Conservation (phyloP, 1,284 basidiomycete genomes). For the Phellopilus nigrolimitatus region DNA sequence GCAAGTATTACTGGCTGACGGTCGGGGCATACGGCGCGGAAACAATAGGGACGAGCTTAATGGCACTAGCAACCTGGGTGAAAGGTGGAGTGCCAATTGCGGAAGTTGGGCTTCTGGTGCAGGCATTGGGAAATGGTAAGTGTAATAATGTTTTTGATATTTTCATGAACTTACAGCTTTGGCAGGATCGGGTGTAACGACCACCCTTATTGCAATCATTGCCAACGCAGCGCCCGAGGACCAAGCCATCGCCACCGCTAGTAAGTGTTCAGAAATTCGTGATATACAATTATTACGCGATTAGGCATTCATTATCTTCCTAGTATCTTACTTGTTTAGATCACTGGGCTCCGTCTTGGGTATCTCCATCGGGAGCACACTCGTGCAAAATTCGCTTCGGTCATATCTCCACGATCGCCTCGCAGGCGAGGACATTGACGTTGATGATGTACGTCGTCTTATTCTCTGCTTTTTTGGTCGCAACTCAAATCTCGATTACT, state of each 20-base stretch:
- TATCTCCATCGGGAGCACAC: slow-evolving; percentile 48
- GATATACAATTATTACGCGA: neutral
- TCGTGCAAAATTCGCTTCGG: slow-evolving; percentile 48
- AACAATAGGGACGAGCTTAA: slow-evolving; percentile 35
- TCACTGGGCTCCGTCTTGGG: slow-evolving; percentile 57
- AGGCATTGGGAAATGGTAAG: slow-evolving; percentile 44
- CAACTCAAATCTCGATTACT: neutral
- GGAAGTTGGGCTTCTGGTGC: slow-evolving; percentile 32
- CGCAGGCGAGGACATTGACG: slow-evolving; percentile 33
- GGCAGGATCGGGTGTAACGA: slow-evolving; percentile 47
- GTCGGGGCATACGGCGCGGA: slow-evolving; percentile 37
- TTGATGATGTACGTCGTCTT: slow-evolving; percentile 40
- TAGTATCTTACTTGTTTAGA: slow-evolving; percentile 62
- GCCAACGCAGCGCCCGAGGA: slow-evolving; percentile 56
- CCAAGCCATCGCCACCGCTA: slow-evolving; percentile 61
- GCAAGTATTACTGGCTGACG: slow-evolving; percentile 51
- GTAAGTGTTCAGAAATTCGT: slow-evolving; percentile 32
- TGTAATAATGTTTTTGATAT: slow-evolving; percentile 1
- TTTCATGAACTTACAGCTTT: neutral
- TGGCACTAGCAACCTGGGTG: slow-evolving; percentile 27
- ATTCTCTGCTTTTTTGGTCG: neutral
- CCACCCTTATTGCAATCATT: slow-evolving; percentile 53
- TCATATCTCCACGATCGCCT: slow-evolving; percentile 38
- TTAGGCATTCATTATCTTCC: neutral
- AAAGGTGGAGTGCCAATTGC: neutral